Percentiles rank a stretch among this genome's conserved stretches.
Evolutionary conservation across 179 eudicot species (phyloP).

Genomic region (Sideroxylon spinosum): DNA sequence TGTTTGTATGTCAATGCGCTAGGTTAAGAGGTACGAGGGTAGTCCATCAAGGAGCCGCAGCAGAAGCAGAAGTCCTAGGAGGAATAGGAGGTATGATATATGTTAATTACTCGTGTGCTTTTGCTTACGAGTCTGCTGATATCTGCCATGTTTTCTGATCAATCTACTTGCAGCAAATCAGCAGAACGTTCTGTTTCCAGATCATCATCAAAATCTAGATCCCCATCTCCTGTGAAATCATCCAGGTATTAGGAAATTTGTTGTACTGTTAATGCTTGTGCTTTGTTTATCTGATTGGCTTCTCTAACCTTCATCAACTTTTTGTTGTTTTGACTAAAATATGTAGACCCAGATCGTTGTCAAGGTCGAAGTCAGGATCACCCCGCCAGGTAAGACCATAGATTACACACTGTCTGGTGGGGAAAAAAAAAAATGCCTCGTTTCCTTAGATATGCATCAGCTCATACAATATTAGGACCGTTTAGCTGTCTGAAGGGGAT

Average conservation of each 20-base stretch:
- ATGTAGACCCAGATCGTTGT: slow-evolving; percentile 43
- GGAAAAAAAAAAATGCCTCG: too few species aligned
- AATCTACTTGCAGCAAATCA: slow-evolving; percentile 55
- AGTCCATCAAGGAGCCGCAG: slow-evolving; percentile 67
- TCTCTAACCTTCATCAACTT: slow-evolving; percentile 8
- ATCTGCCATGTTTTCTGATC: not conserved
- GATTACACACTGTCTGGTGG: too few species aligned
- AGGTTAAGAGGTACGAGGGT: slow-evolving; percentile 54
- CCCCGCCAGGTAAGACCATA: slow-evolving; percentile 22
- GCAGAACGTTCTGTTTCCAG: slow-evolving; percentile 61
- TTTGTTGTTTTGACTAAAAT: not conserved
- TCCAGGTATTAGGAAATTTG: slow-evolving; percentile 47
- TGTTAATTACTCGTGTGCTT: not conserved
- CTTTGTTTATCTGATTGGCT: not conserved
- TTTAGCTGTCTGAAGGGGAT: not conserved
- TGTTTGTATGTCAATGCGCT: too few species aligned
- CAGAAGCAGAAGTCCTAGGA: slow-evolving; percentile 65
- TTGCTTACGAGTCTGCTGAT: not conserved
- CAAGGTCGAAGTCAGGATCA: slow-evolving; percentile 50
- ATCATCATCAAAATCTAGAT: slow-evolving; percentile 68
- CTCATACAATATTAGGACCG: too few species aligned
- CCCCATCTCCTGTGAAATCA: slow-evolving; percentile 72
- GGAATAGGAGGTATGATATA: slow-evolving; percentile 52
- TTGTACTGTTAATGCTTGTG: not conserved
- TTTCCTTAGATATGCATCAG: not conserved